Percentiles rank a stretch among this genome's conserved stretches.
phyloP scores from a whole-genome alignment of 1,284 basidiomycete species.

The Schizophyllum amplum region DNA sequence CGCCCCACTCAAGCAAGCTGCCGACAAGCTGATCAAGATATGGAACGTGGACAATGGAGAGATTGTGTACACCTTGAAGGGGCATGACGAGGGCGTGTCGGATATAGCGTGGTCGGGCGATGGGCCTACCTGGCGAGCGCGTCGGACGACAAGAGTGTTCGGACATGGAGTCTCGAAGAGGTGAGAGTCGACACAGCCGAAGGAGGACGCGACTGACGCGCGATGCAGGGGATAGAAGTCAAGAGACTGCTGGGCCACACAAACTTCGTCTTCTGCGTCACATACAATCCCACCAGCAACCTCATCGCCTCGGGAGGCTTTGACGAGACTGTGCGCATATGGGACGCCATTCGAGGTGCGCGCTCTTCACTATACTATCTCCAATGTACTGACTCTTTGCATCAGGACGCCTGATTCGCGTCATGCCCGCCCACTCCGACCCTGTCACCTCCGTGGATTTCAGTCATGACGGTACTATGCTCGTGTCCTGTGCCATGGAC shows the following conservation, averaged over 20 bases:
- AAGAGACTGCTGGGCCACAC: conserved; percentile 79
- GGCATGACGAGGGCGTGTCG: conserved; percentile 77
- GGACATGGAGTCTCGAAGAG: conserved; percentile 71
- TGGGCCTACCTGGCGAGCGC: conserved; percentile 77
- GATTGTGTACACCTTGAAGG: conserved; percentile 60
- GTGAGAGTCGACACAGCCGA: conserved; percentile 30
- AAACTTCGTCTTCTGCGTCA: conserved; percentile 88
- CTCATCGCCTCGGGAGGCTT: conserved; percentile 88
- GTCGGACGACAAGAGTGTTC: conserved; percentile 83
- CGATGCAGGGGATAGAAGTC: conserved; percentile 41
- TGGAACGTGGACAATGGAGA: conserved; percentile 71
- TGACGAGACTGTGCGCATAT: conserved; percentile 91
- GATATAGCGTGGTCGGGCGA: conserved; percentile 85
- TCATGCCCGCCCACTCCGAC: conserved; percentile 92
- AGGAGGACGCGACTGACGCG: conserved; percentile 1
- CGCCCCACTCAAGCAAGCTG: conserved; percentile 44
- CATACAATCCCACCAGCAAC: conserved; percentile 85
- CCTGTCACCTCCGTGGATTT: conserved; percentile 92
- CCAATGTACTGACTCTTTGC: background rate
- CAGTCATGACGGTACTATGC: conserved; percentile 90
- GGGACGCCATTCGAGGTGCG: conserved; percentile 90
- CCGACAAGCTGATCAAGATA: conserved; percentile 73
- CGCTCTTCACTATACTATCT: background rate
- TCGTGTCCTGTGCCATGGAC: conserved; percentile 93
- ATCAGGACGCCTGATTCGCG: conserved; percentile 68